Base-by-base conservation (phyloP, 495 filamentous ascomycete species). In the Aspergillus heteromorphus region DNA sequence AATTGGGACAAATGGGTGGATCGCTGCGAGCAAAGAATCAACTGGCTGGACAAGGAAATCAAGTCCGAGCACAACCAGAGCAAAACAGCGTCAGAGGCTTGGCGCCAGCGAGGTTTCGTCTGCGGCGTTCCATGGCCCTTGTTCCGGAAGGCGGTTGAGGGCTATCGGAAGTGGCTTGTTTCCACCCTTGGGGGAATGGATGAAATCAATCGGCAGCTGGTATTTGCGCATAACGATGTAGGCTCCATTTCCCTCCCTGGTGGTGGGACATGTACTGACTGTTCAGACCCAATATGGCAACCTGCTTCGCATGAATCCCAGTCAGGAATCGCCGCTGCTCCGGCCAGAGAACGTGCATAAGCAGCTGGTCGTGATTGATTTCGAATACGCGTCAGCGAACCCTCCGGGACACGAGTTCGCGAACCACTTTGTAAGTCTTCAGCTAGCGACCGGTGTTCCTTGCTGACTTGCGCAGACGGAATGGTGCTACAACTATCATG, bases 221-320 rank as follows among this genome's bases (percentile, higher is more conserved):
- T 97, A 6, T 99, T 99, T 77, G 89, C 91, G 21, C 93, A 99
- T 70, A 97, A 97, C 67, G 93, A 99, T 81, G 91, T 95, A 70
- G 70, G 88, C 76, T 34, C 18, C 48, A 17, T 54, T 6, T 17
- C 23, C n/a, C 23, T 6, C 13, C 36, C 17, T 20, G 0, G 50
- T 49, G 23, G 50, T 71, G 31, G 13, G 8, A 38, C 8, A 1
- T n/a, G 11, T 38, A 67, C 61, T 55, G 17, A 45, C 40, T 36
- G 8, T 48, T 18, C 53, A 96, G 88, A 96, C 93, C 20, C 93
- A 99, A 85, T 97, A 97, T 65, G 93, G 93, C 50, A 99, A 99
- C 64, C 89, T 99, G 47, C 83, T 99, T 23, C 87, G 93, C n/a
- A 76, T 97, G 60, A 80, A 87, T 43, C 91, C 95, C 4, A 79